These are phyloP conservation scores for Prosopis cineraria DNA, from an alignment of 306 rosid genomes.

Conservation along the genomic window DNA sequence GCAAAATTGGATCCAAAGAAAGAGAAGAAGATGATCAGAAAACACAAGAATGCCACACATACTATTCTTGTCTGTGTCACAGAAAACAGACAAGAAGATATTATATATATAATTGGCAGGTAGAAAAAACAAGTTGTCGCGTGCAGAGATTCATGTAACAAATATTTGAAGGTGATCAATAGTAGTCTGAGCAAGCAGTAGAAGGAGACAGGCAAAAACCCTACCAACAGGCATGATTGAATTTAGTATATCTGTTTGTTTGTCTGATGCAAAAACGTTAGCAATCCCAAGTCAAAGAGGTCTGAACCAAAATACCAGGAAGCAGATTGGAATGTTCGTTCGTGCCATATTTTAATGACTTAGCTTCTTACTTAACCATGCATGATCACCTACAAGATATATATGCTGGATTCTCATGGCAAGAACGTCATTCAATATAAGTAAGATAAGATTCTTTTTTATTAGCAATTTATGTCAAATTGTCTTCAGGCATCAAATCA, in stretches of 20 bases:
- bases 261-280: conserved; percentile 23
- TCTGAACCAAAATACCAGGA: conserved; percentile 15
- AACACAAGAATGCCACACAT: not conserved
- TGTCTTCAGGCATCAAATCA: no score
- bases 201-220: conserved; percentile 37
- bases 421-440: not conserved
- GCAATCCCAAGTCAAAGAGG: conserved; percentile 18
- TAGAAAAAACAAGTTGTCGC: conserved; percentile 19
- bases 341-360: conserved; percentile 24
- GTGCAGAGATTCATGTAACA: conserved; percentile 37
- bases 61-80: conserved; percentile 16
- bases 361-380: no score
- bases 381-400: conserved; percentile 28
- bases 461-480: no score
- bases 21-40: not conserved
- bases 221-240: conserved; percentile 36
- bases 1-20: not conserved
- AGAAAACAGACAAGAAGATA: conserved; percentile 33
- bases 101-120: conserved; percentile 30
- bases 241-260: conserved; percentile 35
- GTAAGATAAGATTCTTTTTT: no score
- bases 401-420: conserved; percentile 36
- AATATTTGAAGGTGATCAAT: conserved; percentile 4
- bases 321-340: conserved; percentile 32
- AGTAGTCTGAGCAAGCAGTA: conserved; percentile 7